Evolutionary conservation across 148 eudicot species (phyloP), one percentile per base, ranked within the genome.

Genomic region (Vaccinium darrowii): DNA sequence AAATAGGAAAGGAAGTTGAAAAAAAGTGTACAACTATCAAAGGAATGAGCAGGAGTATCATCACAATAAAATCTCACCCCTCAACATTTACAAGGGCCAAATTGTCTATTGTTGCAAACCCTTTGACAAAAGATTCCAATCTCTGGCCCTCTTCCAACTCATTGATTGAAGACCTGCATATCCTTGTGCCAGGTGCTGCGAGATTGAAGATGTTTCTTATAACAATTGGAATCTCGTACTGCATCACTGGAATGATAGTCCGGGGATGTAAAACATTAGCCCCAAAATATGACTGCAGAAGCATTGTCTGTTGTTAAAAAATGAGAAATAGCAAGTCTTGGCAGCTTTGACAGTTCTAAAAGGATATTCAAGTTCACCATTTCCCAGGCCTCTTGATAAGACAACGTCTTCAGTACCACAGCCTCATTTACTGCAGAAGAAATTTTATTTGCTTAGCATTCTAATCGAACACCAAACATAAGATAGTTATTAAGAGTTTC

Each of bases 321-420:
- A 52, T 39, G 58, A 57, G 73, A 62, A 27, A 19, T 56, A 86
- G 58, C 23, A 58, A 23, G 49, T 47, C 13, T 47, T 71, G 12
- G 56, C 51, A 85, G 53, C 79, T 27, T 83, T 78, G 56, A 65
- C 75, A 77, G 54, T 80, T 30, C 27, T 49, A 56, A 77, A 76
- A 80, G 54, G 49, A 81, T 54, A 7, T 27, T 30, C 43, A 50
- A 73, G 79, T 30, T 88, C 86, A 97, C 99, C 99, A 97, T 95
- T 92, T 97, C 99, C 99, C 99, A 97, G 65, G 99, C 99, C 89
- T 97, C 98, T 90, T 97, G 99, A 89, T 97, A 97, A 80, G 99
- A 95, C 88, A 95, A 84, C 23, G 88, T 92, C 87, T 90, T 88
- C 88, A 97, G 90, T 85, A 95, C 91, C 85, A 97, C 98, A 76